A percentile compares a stretch with the other conserved stretches of the same genome.
Conservation (phyloP, 1,139 yeast genomes). For the Debaryomyces coudertii region DNA sequence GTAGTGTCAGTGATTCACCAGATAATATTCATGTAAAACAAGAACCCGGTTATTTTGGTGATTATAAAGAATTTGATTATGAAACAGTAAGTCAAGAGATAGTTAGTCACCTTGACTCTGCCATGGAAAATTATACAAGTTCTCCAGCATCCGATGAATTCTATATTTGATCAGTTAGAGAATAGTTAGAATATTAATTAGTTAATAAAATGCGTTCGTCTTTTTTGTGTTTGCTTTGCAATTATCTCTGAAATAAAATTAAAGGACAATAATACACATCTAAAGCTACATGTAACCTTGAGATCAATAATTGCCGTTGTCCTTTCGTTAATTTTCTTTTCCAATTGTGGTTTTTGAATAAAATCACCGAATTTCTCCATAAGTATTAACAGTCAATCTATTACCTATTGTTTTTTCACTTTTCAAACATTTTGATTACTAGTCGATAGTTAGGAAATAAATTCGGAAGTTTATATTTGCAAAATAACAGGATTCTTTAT, state of each 20-base stretch:
- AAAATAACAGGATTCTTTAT: no score
- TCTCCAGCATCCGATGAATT: conserved; percentile 9
- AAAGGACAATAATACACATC: no score
- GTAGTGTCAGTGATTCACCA: neutral
- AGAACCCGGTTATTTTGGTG: conserved; percentile 5
- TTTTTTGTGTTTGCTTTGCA: neutral
- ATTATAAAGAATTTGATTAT: conserved; percentile 8
- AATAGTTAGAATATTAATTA: neutral
- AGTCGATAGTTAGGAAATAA: no score
- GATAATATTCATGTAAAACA: conserved; percentile 5
- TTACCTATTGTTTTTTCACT: no score
- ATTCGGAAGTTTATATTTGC: no score
- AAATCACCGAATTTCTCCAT: no score
- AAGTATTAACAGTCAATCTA: no score
- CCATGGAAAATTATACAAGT: conserved; percentile 7
- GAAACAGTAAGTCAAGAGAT: conserved; percentile 11
- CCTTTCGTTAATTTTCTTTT: no score
- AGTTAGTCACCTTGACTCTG: conserved; percentile 8
- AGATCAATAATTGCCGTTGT: neutral
- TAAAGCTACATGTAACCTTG: neutral
- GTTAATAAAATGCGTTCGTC: neutral
- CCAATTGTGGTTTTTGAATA: no score
- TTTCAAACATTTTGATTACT: no score
- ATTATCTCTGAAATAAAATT: no score
- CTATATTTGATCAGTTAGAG: conserved; percentile 4